A percentile compares a stretch with the other conserved stretches of the same genome.
Evolutionary conservation across 768 basidiomycete species (phyloP).

Genomic region (Suillus spraguei): DNA sequence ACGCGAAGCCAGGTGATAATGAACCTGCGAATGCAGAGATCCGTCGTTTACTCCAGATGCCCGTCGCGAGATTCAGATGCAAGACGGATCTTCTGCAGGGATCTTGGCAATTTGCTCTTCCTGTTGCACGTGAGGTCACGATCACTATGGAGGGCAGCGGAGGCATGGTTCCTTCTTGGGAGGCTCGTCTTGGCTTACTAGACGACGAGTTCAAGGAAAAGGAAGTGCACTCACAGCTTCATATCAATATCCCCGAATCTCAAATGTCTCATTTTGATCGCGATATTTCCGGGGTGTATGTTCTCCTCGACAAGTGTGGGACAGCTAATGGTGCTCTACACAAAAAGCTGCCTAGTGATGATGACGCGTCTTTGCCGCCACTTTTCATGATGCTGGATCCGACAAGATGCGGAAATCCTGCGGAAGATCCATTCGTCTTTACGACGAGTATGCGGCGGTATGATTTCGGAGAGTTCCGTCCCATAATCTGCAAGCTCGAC

Average conservation of each 20-base stretch:
- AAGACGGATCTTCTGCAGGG: constrained; percentile 62
- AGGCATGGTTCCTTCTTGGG: constrained; percentile 82
- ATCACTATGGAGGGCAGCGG: constrained; percentile 61
- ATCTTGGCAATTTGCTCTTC: constrained; percentile 81
- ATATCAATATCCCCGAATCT: constrained; percentile 58
- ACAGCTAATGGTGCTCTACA: constrained; percentile 87
- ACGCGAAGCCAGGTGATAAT: constrained; percentile 62
- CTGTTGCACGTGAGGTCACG: constrained; percentile 52
- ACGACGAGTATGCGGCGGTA: constrained; percentile 76
- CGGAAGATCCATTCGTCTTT: constrained; percentile 84
- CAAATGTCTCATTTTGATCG: constrained; percentile 62
- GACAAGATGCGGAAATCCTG: constrained; percentile 70
- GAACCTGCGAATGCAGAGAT: constrained; percentile 82
- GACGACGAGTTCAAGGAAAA: constrained; percentile 67
- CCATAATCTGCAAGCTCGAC: constrained; percentile 73
- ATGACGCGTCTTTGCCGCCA: constrained; percentile 56
- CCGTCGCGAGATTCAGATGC: constrained; percentile 76
- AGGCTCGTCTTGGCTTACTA: constrained; percentile 73
- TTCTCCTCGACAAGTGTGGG: constrained; percentile 83
- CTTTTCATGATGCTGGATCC: constrained; percentile 86
- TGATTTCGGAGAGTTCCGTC: constrained; percentile 81
- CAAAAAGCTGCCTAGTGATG: constrained; percentile 48
- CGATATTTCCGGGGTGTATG: constrained; percentile 80
- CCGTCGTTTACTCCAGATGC: constrained; percentile 68
- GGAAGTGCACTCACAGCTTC: constrained; percentile 65